Conservation (phyloP, 352 stramenopile species). For the Globisporangium splendens region DNA sequence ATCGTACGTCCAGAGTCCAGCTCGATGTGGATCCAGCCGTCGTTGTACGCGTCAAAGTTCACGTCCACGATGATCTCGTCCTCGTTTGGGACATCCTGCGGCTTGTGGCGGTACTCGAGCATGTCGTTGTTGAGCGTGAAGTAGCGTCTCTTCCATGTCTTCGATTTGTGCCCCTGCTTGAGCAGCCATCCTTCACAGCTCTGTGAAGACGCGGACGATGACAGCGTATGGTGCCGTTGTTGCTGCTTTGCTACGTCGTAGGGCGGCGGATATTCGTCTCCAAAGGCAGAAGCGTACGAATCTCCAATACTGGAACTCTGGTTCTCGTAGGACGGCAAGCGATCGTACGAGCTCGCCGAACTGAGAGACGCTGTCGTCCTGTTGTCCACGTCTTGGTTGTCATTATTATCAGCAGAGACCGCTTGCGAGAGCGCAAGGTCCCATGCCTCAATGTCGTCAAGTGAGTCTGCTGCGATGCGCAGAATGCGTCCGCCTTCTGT, state of each 20-base stretch:
- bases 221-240: neutral
- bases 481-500: constrained; percentile 22
- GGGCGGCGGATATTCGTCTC: neutral
- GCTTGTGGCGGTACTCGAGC: constrained; percentile 60
- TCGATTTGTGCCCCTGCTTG: constrained; percentile 41
- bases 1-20: constrained; percentile 50
- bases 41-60: constrained; percentile 29
- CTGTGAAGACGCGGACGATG: neutral
- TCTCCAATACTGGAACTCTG: neutral
- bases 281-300: neutral
- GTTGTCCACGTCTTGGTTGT: neutral
- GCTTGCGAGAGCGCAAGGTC: constrained; percentile 23
- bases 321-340: neutral
- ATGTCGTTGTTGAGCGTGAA: constrained; percentile 54
- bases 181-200: constrained; percentile 55
- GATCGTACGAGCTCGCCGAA: neutral
- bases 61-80: constrained; percentile 53
- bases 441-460: constrained; percentile 38
- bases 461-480: constrained; percentile 27
- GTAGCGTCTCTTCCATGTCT: constrained; percentile 60
- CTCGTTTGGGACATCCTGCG: constrained; percentile 40
- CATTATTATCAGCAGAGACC: constrained; percentile 1
- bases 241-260: neutral
- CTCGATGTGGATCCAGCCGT: constrained; percentile 39
- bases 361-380: neutral